Conservation (phyloP, 345 rosid species). For the Eucalyptus guilfoylei region DNA sequence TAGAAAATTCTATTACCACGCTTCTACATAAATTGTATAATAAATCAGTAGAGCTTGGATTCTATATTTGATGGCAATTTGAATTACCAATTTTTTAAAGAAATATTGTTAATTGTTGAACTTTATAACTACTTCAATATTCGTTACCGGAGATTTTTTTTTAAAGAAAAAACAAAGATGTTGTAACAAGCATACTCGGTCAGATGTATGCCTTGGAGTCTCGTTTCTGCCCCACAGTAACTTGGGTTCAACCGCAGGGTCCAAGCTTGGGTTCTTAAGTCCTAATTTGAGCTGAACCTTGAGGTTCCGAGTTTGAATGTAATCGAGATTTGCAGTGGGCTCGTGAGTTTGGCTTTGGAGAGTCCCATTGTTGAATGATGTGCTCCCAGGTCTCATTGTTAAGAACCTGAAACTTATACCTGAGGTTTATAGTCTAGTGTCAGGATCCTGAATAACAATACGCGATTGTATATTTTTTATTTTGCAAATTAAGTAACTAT, state of each 20-base stretch:
- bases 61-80: too few relatives aligned
- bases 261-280: too few relatives aligned
- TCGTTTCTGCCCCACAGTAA: too few relatives aligned
- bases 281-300: too few relatives aligned
- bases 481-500: background rate
- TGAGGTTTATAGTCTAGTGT: background rate
- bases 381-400: background rate
- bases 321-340: background rate
- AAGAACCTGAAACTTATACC: background rate
- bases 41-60: background rate
- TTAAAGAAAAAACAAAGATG: too few relatives aligned
- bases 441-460: background rate
- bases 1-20: background rate
- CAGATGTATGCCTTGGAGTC: too few relatives aligned
- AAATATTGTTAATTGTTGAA: too few relatives aligned
- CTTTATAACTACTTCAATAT: background rate
- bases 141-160: too few relatives aligned
- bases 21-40: background rate
- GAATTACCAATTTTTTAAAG: too few relatives aligned
- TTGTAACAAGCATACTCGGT: too few relatives aligned
- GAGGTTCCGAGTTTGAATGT: background rate
- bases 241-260: too few relatives aligned
- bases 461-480: rapidly evolving
- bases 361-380: background rate
- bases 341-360: background rate